Evolutionary conservation across 345 rosid genomes (phyloP).

Genomic region (Brassica carinata): DNA sequence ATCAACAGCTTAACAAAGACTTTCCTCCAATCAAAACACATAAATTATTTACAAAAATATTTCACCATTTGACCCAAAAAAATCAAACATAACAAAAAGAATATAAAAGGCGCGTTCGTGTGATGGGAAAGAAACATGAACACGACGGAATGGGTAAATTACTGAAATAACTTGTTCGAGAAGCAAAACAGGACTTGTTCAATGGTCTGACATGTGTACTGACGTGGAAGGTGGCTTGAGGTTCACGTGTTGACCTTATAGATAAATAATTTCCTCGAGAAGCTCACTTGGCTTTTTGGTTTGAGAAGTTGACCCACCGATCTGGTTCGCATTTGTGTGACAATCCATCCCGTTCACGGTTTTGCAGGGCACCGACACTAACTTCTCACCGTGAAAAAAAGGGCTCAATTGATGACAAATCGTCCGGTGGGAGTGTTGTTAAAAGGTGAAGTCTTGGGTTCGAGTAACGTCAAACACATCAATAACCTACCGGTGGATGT

Average conservation of each 20-base stretch:
- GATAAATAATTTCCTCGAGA: slow-evolving; percentile 11
- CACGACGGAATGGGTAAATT: background rate
- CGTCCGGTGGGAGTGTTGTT: no score
- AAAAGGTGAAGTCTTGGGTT: no score
- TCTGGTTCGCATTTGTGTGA: background rate
- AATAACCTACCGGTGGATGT: no score
- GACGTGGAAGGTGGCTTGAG: slow-evolving; percentile 32
- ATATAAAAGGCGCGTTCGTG: slow-evolving; percentile 26
- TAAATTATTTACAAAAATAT: background rate
- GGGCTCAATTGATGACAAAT: no score
- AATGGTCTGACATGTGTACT: slow-evolving; percentile 30
- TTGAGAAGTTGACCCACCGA: slow-evolving; percentile 13
- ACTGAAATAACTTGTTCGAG: slow-evolving; percentile 24
- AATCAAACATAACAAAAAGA: background rate
- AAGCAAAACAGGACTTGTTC: slow-evolving; percentile 29
- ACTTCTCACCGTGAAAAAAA: no score
- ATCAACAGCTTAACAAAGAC: background rate
- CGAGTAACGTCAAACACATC: no score
- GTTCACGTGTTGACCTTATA: slow-evolving; percentile 23
- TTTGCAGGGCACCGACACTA: no score
- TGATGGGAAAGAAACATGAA: slow-evolving; percentile 15
- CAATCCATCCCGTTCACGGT: no score
- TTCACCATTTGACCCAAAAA: background rate
- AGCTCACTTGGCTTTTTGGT: background rate
- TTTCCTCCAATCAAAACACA: background rate